Evolutionary conservation across 75 land plant genomes (phyloP).

Genomic region (Pseudotsuga menziesii): DNA sequence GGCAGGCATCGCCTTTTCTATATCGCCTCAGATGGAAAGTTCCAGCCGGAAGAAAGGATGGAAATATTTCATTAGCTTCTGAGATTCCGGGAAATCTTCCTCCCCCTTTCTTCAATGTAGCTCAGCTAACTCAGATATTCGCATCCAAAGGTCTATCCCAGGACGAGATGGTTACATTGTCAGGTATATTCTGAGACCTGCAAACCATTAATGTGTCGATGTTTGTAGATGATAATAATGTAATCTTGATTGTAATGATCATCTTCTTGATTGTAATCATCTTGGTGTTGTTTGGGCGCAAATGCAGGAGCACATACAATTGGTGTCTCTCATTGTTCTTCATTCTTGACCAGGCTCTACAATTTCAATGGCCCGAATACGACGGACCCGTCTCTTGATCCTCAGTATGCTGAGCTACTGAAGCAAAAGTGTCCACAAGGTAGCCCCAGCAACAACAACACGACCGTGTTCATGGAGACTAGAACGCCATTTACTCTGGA

Average conservation of each 20-base stretch:
- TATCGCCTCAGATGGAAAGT: conserved; percentile 34
- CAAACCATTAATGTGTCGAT: not conserved
- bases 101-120: conserved; percentile 26
- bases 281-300: conserved; percentile 1
- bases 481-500: too few relatives aligned
- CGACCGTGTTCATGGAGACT: too few relatives aligned
- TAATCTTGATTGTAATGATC: too few relatives aligned
- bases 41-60: conserved; percentile 70
- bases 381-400: not conserved
- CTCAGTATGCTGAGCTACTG: not conserved
- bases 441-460: too few relatives aligned
- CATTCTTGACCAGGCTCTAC: conserved; percentile 18
- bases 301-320: conserved; percentile 30
- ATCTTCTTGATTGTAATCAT: too few relatives aligned
- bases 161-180: conserved; percentile 72
- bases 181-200: conserved; percentile 32
- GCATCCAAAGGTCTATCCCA: conserved; percentile 57
- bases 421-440: not conserved
- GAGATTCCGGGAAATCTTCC: conserved; percentile 47
- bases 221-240: too few relatives aligned
- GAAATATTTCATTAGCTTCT: conserved; percentile 40
- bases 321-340: conserved; percentile 23
- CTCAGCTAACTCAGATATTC: conserved; percentile 53
- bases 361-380: conserved; percentile 8
- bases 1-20: not conserved